Percentiles rank a stretch among this genome's conserved stretches.
Conservation (phyloP, 306 rosid genomes). For the Trifolium repens region DNA sequence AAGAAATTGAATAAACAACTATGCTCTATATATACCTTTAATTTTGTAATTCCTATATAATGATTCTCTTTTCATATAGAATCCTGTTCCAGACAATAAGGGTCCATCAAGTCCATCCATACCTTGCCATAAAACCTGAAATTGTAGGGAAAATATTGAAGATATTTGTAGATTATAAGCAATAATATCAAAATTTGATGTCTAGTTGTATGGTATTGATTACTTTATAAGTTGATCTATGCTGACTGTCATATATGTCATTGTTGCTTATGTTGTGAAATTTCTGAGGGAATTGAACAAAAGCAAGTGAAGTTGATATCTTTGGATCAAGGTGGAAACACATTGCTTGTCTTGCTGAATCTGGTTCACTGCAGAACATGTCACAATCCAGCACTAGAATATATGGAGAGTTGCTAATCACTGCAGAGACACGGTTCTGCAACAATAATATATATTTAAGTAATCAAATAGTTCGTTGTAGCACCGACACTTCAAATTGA, state of each 20-base stretch:
- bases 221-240: constrained; percentile 50
- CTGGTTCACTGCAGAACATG: constrained; percentile 76
- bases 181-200: constrained; percentile 29
- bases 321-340: constrained; percentile 75
- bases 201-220: background rate
- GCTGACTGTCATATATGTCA: constrained; percentile 68
- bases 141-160: background rate
- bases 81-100: constrained; percentile 61
- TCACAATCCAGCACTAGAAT: constrained; percentile 73
- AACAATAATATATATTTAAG: constrained; percentile 14
- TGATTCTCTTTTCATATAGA: constrained; percentile 58
- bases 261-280: constrained; percentile 59
- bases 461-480: background rate
- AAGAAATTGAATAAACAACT: background rate
- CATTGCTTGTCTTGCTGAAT: constrained; percentile 66
- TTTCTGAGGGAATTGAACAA: constrained; percentile 76
- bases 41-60: constrained; percentile 43
- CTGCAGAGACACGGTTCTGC: constrained; percentile 69
- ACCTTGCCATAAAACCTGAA: constrained; percentile 56
- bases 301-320: constrained; percentile 61
- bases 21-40: constrained; percentile 47
- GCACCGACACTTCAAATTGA: background rate
- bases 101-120: constrained; percentile 72
- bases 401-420: constrained; percentile 73
- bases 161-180: background rate